phyloP scores from a whole-genome alignment of 2,329 filamentous ascomycete genomes.

The Epichloe uncinata region DNA sequence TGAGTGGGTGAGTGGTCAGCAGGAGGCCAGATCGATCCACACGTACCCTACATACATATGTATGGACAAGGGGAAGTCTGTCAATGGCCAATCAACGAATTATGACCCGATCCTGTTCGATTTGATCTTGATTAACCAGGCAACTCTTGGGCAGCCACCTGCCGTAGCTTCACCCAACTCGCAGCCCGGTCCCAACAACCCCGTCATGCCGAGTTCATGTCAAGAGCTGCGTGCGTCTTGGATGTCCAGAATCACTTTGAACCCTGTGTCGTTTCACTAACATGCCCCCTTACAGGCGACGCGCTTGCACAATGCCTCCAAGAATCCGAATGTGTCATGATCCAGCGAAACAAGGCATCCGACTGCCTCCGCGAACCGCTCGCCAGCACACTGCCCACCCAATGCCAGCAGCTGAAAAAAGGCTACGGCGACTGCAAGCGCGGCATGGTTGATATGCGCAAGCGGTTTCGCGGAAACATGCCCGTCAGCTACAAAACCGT shows the following conservation, averaged over 20 bases:
- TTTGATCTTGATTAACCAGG: neutral
- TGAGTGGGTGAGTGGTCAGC: slow-evolving; percentile 1
- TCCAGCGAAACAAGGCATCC: slow-evolving; percentile 71
- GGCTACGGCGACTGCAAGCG: slow-evolving; percentile 92
- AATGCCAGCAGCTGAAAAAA: slow-evolving; percentile 87
- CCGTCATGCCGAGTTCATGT: slow-evolving; percentile 79
- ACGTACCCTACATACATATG: no score
- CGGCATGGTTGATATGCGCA: slow-evolving; percentile 96
- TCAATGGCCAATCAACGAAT: no score
- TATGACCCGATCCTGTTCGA: no score
- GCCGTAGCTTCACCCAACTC: neutral
- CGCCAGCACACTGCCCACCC: slow-evolving; percentile 65
- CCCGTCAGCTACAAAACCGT: slow-evolving; percentile 56
- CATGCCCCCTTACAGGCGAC: slow-evolving; percentile 45
- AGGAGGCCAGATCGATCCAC: neutral
- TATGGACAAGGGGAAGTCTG: no score
- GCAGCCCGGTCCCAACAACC: neutral
- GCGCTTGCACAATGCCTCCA: slow-evolving; percentile 92
- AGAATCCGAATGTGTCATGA: slow-evolving; percentile 91
- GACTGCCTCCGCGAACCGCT: slow-evolving; percentile 82
- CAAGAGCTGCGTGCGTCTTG: slow-evolving; percentile 75
- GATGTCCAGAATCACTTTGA: no score
- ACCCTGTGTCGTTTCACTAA: neutral
- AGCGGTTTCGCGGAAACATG: slow-evolving; percentile 89
- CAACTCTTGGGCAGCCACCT: neutral